Evolutionary conservation across 257 asterid genomes (phyloP).

Genomic region (Coffea eugenioides): DNA sequence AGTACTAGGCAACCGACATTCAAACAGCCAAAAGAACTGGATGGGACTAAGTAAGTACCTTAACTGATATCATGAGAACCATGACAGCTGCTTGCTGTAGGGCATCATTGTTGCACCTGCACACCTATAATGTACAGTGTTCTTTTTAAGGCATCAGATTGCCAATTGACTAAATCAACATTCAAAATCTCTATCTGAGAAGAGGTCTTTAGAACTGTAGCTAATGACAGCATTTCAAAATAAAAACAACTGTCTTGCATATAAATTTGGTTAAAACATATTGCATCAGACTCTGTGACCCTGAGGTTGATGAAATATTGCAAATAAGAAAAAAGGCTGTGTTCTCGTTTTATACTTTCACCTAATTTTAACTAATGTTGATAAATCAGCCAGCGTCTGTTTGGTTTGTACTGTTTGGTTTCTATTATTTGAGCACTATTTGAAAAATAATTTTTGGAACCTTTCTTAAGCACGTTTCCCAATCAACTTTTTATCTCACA

Average conservation of each 20-base stretch:
- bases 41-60: constrained; percentile 42
- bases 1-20: not conserved
- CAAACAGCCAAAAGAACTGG: not conserved
- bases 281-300: not conserved
- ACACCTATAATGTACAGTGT: constrained; percentile 41
- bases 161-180: constrained; percentile 17
- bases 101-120: constrained; percentile 41
- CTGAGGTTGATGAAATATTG: not conserved
- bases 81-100: constrained; percentile 54
- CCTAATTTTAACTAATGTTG: no score
- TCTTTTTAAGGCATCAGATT: constrained; percentile 9
- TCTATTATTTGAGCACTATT: no score
- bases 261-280: not conserved
- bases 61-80: constrained; percentile 84
- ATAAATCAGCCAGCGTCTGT: no score
- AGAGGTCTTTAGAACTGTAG: not conserved
- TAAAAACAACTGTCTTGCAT: not conserved
- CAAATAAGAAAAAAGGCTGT: not conserved
- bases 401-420: no score
- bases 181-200: not conserved
- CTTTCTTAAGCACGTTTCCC: no score
- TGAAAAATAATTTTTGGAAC: no score
- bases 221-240: not conserved
- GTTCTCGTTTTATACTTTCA: no score
- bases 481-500: no score